Evolutionary conservation across 1,139 yeast genomes (phyloP).

Genomic region (Kodamaea arcana): DNA sequence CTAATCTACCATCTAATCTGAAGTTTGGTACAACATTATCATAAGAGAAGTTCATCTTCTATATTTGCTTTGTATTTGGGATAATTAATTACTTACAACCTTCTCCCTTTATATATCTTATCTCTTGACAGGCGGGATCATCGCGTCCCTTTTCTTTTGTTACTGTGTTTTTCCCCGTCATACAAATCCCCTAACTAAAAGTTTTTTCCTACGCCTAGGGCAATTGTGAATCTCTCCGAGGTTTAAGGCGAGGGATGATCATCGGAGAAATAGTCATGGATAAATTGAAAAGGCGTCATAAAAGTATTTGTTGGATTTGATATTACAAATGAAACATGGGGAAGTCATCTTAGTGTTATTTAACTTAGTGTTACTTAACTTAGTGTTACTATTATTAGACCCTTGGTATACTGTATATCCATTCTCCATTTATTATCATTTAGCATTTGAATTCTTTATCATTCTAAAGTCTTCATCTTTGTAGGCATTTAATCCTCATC

Average conservation of each 20-base stretch:
- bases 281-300: too few relatives aligned
- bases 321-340: too few relatives aligned
- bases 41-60: constrained; percentile 25
- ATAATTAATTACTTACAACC: neutral
- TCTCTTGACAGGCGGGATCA: constrained; percentile 1
- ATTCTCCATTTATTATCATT: too few relatives aligned
- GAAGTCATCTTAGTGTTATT: too few relatives aligned
- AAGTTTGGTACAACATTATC: constrained; percentile 50
- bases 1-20: constrained; percentile 68
- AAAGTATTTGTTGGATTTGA: too few relatives aligned
- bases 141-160: neutral
- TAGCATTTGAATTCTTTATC: too few relatives aligned
- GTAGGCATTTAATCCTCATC: too few relatives aligned
- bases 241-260: neutral
- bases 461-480: too few relatives aligned
- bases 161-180: neutral
- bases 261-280: neutral
- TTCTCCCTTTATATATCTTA: neutral
- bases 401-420: too few relatives aligned
- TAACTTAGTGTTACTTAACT: too few relatives aligned
- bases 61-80: neutral
- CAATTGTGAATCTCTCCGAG: neutral
- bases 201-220: too few relatives aligned
- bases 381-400: too few relatives aligned
- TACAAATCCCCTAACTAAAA: neutral